phyloP scores from a whole-genome alignment of 2,329 filamentous ascomycete genomes.

The Coniochaeta hoffmannii region DNA sequence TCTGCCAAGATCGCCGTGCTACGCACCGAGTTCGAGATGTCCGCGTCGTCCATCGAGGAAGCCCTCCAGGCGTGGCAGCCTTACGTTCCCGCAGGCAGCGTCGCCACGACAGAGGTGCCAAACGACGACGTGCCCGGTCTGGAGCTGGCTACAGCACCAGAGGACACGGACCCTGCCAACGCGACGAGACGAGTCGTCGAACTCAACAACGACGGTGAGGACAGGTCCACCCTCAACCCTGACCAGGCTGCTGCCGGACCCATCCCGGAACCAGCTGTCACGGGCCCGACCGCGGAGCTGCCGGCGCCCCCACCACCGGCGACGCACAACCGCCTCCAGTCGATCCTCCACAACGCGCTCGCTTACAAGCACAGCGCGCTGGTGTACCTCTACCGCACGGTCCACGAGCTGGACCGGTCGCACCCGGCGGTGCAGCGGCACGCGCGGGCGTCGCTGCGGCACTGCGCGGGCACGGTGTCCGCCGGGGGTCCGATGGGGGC shows the following conservation, averaged over 20 bases:
- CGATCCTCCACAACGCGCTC: slow-evolving; percentile 51
- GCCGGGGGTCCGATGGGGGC: slow-evolving; percentile 55
- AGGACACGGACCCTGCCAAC: not conserved
- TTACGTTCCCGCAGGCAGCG: slow-evolving; percentile 33
- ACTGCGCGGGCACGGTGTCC: slow-evolving; percentile 47
- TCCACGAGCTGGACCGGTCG: slow-evolving; percentile 38
- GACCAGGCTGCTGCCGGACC: not conserved
- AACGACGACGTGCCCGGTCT: slow-evolving; percentile 9
- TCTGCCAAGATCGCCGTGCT: slow-evolving; percentile 37
- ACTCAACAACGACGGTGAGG: not conserved
- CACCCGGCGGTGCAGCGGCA: slow-evolving; percentile 47
- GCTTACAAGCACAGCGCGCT: slow-evolving; percentile 53
- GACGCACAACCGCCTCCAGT: slow-evolving; percentile 38
- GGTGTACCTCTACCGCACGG: slow-evolving; percentile 49
- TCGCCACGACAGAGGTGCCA: slow-evolving; percentile 11
- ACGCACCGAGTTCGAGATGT: slow-evolving; percentile 41
- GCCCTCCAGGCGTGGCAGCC: slow-evolving; percentile 51
- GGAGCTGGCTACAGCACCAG: not conserved
- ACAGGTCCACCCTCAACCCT: not conserved
- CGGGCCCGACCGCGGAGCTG: no score
- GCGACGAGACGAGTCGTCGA: not conserved
- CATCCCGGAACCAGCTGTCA: not conserved
- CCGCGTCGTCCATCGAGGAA: slow-evolving; percentile 46
- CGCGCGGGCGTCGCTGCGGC: slow-evolving; percentile 38
- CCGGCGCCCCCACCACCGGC: no score